phyloP scores from a whole-genome alignment of 2,329 filamentous ascomycete genomes.

The Sporothrix pseudoabietina region DNA sequence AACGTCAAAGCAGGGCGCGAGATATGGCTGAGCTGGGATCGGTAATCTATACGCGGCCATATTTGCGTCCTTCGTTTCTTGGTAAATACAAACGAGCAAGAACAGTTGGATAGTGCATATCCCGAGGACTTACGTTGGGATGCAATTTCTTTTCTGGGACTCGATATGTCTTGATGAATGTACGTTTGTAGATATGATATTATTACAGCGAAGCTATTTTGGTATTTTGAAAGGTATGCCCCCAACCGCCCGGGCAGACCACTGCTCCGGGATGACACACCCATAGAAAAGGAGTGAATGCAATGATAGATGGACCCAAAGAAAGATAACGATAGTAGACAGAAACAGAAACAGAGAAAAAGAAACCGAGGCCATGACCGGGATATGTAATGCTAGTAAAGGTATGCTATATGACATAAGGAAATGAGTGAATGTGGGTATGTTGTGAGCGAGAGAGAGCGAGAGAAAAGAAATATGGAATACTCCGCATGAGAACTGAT shows the following conservation, averaged over 20 bases:
- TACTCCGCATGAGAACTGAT: neutral
- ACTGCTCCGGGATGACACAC: constrained; percentile 5
- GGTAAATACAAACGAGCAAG: no score
- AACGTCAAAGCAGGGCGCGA: no score
- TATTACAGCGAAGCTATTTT: neutral
- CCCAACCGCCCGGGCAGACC: neutral
- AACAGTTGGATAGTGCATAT: no score
- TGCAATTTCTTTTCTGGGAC: neutral
- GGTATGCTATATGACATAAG: constrained; percentile 1
- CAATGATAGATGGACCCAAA: neutral
- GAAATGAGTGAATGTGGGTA: neutral
- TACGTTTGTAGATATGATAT: neutral
- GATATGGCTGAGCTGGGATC: no score
- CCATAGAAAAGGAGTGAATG: neutral
- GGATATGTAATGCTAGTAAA: constrained; percentile 17
- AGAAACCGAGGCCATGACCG: neutral
- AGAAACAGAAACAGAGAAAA: neutral
- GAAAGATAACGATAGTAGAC: neutral
- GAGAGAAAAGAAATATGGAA: neutral
- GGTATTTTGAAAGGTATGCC: neutral
- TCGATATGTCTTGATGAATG: neutral
- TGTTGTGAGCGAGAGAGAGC: neutral
- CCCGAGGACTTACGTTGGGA: no score
- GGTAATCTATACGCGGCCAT: no score
- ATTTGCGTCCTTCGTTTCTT: no score